phyloP scores from a whole-genome alignment of 2,329 filamentous ascomycete species.

The Arachnopeziza araneosa region DNA sequence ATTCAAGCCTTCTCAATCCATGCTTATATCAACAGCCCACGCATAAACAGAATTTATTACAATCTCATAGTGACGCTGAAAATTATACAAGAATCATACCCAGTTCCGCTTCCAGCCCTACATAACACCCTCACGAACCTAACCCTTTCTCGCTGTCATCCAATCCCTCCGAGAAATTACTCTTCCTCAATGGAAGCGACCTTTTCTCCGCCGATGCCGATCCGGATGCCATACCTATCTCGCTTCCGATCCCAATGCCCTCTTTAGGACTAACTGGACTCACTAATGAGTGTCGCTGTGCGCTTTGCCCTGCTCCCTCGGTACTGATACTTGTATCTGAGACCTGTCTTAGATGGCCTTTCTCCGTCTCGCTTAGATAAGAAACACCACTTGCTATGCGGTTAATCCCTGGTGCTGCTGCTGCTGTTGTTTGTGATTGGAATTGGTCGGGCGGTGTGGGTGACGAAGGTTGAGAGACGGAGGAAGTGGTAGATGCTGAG shows the following conservation, averaged over 20 bases:
- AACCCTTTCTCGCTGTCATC: constrained; percentile 13
- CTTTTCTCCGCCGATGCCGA: background rate
- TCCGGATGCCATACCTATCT: background rate
- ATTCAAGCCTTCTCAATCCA: too few relatives aligned
- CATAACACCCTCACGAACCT: background rate
- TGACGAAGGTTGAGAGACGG: constrained; percentile 1
- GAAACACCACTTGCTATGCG: constrained; percentile 10
- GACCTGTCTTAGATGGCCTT: constrained; percentile 23
- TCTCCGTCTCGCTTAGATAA: constrained; percentile 15
- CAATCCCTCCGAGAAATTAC: constrained; percentile 25
- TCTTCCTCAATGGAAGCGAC: constrained; percentile 10
- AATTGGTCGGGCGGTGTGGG: constrained; percentile 8
- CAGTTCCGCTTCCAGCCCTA: too few relatives aligned
- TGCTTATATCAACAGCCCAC: too few relatives aligned
- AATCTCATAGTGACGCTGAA: too few relatives aligned
- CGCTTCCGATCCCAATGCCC: background rate
- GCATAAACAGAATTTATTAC: too few relatives aligned
- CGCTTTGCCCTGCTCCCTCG: constrained; percentile 2
- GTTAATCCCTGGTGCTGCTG: background rate
- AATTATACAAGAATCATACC: too few relatives aligned
- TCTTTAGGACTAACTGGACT: constrained; percentile 21
- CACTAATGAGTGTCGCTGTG: background rate
- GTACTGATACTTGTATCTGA: constrained; percentile 23
- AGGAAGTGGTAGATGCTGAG: constrained; percentile 13
- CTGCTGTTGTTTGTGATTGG: constrained; percentile 2